A percentile compares a stretch with the other conserved stretches of the same genome.
phyloP scores from a whole-genome alignment of 2,329 filamentous ascomycete species.

The Chaetomium olivaceum region DNA sequence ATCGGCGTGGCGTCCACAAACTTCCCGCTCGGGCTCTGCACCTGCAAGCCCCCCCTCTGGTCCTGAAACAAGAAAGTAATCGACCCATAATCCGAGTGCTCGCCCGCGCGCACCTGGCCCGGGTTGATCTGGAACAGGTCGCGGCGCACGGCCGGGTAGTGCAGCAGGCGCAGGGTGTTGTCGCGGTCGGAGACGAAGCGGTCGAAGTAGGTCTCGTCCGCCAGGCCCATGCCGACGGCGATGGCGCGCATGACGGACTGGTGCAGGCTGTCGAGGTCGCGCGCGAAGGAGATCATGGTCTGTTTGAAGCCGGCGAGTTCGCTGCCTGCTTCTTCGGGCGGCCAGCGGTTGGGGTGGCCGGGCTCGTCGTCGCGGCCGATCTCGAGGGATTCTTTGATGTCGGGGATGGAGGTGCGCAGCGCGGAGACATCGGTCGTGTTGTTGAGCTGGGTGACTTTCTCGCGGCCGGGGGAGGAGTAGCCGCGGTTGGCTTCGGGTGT shows the following conservation, averaged over 20 bases:
- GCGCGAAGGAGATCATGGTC: conserved; percentile 79
- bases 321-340: conserved; percentile 40
- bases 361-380: conserved; percentile 62
- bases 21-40: conserved; percentile 68
- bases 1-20: conserved; percentile 87
- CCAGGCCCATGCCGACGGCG: conserved; percentile 73
- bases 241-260: conserved; percentile 80
- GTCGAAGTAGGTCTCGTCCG: conserved; percentile 72
- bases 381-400: conserved; percentile 66
- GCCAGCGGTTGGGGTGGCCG: conserved; percentile 77
- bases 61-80: conserved; percentile 66
- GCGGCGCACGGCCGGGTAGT: conserved; percentile 70
- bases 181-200: conserved; percentile 67
- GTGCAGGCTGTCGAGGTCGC: conserved; percentile 73
- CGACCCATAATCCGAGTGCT: conserved; percentile 69
- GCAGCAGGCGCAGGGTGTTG: conserved; percentile 71
- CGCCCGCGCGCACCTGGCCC: conserved; percentile 72
- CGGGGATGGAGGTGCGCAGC: conserved; percentile 59
- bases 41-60: conserved; percentile 55
- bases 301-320: conserved; percentile 62
- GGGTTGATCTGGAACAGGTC: conserved; percentile 66
- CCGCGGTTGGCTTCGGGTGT: conserved; percentile 72
- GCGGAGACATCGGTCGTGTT: conserved; percentile 59
- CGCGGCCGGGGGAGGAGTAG: conserved; percentile 68
- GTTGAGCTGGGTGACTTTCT: conserved; percentile 65